phyloP scores from a whole-genome alignment of 1,139 yeast genomes.

The Candida sojae region DNA sequence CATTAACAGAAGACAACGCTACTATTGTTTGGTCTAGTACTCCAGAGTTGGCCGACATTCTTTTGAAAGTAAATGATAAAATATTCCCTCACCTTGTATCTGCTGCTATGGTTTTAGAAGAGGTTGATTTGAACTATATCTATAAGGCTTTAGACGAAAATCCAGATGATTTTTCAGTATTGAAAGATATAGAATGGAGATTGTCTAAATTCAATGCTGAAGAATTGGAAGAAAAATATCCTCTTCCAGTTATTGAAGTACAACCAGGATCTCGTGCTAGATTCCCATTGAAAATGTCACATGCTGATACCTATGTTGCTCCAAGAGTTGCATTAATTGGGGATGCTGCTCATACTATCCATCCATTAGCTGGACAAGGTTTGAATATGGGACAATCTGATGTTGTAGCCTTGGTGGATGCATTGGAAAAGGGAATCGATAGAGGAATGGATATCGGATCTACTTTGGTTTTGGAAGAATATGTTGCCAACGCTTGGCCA shows the following conservation, averaged over 20 bases:
- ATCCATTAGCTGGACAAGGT: constrained; percentile 98
- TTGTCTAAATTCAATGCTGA: constrained; percentile 43
- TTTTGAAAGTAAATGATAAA: constrained; percentile 58
- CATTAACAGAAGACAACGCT: constrained; percentile 82
- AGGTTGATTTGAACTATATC: constrained; percentile 43
- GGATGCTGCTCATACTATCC: constrained; percentile 98
- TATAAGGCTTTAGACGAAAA: constrained; percentile 31
- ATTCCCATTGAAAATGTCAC: constrained; percentile 86
- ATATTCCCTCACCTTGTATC: constrained; percentile 73
- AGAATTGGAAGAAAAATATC: constrained; percentile 60
- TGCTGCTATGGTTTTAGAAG: constrained; percentile 78
- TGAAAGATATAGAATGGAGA: constrained; percentile 77
- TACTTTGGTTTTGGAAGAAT: constrained; percentile 80
- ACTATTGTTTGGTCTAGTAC: constrained; percentile 93
- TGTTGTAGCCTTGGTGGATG: constrained; percentile 67
- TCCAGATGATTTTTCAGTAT: constrained; percentile 49
- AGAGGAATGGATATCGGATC: constrained; percentile 91
- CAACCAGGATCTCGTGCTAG: constrained; percentile 72
- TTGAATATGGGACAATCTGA: constrained; percentile 98
- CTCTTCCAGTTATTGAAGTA: constrained; percentile 64
- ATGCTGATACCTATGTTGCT: constrained; percentile 84
- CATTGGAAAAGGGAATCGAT: constrained; percentile 67
- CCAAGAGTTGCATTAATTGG: constrained; percentile 91
- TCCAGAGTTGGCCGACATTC: constrained; percentile 67
- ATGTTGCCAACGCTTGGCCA: constrained; percentile 79